phyloP scores from a whole-genome alignment of 140 eudicot species.

The Erigeron philadelphicus region DNA sequence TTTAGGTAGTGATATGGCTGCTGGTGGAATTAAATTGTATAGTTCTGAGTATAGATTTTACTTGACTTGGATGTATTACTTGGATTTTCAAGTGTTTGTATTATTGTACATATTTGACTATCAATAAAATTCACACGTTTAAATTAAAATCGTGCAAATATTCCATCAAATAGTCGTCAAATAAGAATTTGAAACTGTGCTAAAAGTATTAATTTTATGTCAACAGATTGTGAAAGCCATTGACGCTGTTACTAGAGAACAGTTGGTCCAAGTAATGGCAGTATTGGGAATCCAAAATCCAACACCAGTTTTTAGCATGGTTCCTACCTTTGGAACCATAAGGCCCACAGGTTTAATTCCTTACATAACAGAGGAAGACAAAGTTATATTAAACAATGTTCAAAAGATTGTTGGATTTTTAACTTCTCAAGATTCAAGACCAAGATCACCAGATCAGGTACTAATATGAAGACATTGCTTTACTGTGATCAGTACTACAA shows the following conservation, averaged over 20 bases:
- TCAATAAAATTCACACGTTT: too few species aligned
- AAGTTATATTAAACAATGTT: constrained; percentile 77
- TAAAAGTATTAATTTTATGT: constrained; percentile 5
- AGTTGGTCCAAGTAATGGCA: constrained; percentile 72
- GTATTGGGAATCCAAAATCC: constrained; percentile 63
- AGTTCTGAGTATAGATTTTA: too few species aligned
- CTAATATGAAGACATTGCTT: neutral
- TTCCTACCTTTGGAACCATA: constrained; percentile 65
- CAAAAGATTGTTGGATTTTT: constrained; percentile 65
- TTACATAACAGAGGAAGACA: constrained; percentile 77
- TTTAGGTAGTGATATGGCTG: too few species aligned
- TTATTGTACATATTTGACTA: too few species aligned
- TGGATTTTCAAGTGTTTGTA: too few species aligned
- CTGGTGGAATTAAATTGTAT: too few species aligned
- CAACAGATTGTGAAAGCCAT: constrained; percentile 92
- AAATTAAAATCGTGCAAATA: neutral
- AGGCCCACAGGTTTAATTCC: constrained; percentile 77
- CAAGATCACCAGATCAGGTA: constrained; percentile 73
- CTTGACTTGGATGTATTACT: too few species aligned
- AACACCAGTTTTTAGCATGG: constrained; percentile 71
- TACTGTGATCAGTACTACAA: neutral
- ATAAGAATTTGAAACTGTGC: neutral
- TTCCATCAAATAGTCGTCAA: neutral
- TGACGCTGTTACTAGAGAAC: constrained; percentile 89
- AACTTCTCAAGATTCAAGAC: constrained; percentile 56